Base-by-base conservation (phyloP, 345 rosid species). In the Rhodamnia argentea region DNA sequence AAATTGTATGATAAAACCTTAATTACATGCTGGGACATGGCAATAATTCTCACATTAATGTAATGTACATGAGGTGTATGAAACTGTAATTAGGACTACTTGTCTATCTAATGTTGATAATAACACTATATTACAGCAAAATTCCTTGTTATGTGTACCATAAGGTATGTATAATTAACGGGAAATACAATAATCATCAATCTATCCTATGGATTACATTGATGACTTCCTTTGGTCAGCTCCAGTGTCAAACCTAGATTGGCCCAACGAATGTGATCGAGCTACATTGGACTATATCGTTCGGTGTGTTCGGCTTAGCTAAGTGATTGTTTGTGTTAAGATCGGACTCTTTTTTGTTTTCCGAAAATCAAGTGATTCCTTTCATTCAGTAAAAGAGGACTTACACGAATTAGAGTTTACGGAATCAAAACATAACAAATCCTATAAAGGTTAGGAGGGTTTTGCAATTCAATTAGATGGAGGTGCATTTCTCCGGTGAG, bases 141-240 rank as follows among this genome's bases (percentile, higher is more conserved):
- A 7, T 29, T 60, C 40, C 10, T 27, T 0, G 18, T 60, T 27
- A 60, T 27, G 29, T 32, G 0, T 64, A 27, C 37, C 14, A 60
- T 27, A 27, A 60, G 27, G 0, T 37, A 37, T 37, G 26, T n/a
- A 60, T n/a, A 16, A 64, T 64, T 2, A 16, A 64, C 18, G 23
- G 3, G 37, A 64, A 64, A 29, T 64, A 3, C 5, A 13, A 29
- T 7, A 64, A 29, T 29, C 76, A 29, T 64, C 76, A 16, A 64
- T 15, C 6, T 29, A 15, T 2, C 1, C 0, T 29, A 64, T 0
- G 5, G 9, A 29, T 64, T 62, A 16, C 42, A 15, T 15, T 2
- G 0, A 64, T 64, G 12, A 29, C 76, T 64, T 64, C 20, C 75
- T 64, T 64, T 0, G 0, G 11, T 29, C 76, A 64, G 2, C 23